Evolutionary conservation across 2,329 filamentous ascomycete species (phyloP), one percentile per base, ranked within the genome.

Genomic region (Torrubiella hemipterigena): DNA sequence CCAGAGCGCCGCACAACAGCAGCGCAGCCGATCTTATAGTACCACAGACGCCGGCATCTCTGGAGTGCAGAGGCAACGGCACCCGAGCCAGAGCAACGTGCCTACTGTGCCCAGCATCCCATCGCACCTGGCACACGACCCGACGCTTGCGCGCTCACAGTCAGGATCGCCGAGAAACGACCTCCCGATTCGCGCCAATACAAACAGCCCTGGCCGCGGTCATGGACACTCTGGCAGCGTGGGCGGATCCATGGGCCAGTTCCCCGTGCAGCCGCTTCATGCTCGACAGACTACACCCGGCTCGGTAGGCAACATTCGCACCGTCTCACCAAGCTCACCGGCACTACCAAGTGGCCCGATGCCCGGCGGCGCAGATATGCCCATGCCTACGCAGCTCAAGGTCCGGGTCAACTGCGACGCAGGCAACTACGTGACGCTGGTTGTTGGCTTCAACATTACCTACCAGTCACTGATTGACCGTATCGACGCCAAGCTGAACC

Each of bases 391-490:
- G 7, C 91, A 96, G 49, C 69, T 98, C 31, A 96, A 95, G 59
- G 87, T 95, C 30, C 93, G 93, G 52, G 86, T 98, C 35, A 89
- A 89, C 49, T 93, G 84, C 50, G 84, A 91, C 36, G 62, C 57
- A 27, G 81, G 81, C 28, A 91, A 87, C 49, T 93, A 93, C 44
- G 81, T 95, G 36, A 95, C 89, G 1, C 69, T 98, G n/a, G 89
- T 98, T 9, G 93, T 94, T 25, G 82, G 85, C 19, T 93, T 85
- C 56, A 94, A 93, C 51, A 96, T 96, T 46, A 81, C 84, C 24
- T 96, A 93, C 56, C 84, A 91, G 42, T 91, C 84, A 16, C 67
- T 98, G 33, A 86, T 91, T 41, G 91, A 96, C 51, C 81, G 91
- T 9, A 95, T 98, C 45, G 91, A 98, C 49, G 85, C 86, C 17